A percentile compares a stretch with the other conserved stretches of the same genome.
phyloP scores from a whole-genome alignment of 306 rosid genomes.

The Styphnolobium japonicum region DNA sequence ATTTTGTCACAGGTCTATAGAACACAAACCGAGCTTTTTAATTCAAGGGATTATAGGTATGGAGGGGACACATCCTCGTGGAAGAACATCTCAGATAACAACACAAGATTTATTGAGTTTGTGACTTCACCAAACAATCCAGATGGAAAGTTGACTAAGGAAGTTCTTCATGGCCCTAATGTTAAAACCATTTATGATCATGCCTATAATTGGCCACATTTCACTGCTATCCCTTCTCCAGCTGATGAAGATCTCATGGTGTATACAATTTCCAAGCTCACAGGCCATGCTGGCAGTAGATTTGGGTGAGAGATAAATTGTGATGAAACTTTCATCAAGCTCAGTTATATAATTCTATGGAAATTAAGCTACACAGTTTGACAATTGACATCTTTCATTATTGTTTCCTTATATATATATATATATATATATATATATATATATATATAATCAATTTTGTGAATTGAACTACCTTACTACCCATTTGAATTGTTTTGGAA shows the following conservation, averaged over 20 bases:
- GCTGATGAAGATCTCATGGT: conserved; percentile 50
- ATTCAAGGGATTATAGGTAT: conserved; percentile 27
- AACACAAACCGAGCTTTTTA: conserved; percentile 36
- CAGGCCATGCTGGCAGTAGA: conserved; percentile 59
- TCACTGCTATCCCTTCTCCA: conserved; percentile 51
- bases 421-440: too few relatives aligned
- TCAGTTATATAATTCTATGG: background rate
- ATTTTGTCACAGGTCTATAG: conserved; percentile 24
- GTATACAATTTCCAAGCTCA: conserved; percentile 50
- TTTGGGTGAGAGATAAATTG: conserved; percentile 32
- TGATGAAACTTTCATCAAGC: background rate
- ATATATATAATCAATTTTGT: background rate
- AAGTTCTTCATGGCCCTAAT: conserved; percentile 32
- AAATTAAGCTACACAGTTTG: too few relatives aligned
- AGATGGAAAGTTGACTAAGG: conserved; percentile 42
- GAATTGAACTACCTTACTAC: background rate
- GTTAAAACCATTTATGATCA: conserved; percentile 35
- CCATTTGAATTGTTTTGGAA: too few relatives aligned
- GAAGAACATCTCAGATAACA: conserved; percentile 16
- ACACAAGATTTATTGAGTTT: conserved; percentile 37
- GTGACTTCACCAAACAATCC: conserved; percentile 72
- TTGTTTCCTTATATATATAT: background rate
- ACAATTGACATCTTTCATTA: background rate
- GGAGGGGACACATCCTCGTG: conserved; percentile 44
- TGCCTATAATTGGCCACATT: conserved; percentile 64